A percentile compares a stretch with the other conserved stretches of the same genome.
phyloP scores from a whole-genome alignment of 495 filamentous ascomycete genomes.

The Hyaloscypha hepaticicola region DNA sequence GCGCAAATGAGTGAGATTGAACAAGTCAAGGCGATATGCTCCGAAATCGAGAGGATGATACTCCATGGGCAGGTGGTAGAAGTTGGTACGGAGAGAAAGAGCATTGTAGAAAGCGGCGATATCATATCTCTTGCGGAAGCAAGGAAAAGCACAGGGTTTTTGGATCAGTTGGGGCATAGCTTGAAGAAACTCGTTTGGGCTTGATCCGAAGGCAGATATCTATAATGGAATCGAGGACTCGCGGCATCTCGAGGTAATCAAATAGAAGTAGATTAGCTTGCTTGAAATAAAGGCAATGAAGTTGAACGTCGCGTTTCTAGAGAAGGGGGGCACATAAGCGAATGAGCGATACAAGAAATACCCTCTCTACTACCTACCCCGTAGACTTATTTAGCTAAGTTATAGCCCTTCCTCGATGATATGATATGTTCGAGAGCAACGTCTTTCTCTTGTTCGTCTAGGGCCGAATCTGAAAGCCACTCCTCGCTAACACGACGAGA shows the following conservation, averaged over 20 bases:
- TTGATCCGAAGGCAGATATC: conserved; percentile 35
- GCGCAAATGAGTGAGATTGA: conserved; percentile 61
- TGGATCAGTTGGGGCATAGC: conserved; percentile 83
- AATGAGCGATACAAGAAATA: too few relatives aligned
- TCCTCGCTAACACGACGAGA: too few relatives aligned
- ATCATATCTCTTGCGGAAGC: conserved; percentile 83
- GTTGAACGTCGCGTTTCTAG: too few relatives aligned
- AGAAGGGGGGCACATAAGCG: too few relatives aligned
- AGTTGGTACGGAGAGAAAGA: conserved; percentile 35
- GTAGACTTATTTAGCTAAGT: too few relatives aligned
- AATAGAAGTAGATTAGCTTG: neutral
- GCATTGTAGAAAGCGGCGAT: conserved; percentile 65
- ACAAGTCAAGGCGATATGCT: conserved; percentile 68
- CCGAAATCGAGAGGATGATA: conserved; percentile 41
- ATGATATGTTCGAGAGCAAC: too few relatives aligned
- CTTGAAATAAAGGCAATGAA: neutral
- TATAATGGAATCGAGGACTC: neutral
- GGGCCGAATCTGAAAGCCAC: too few relatives aligned
- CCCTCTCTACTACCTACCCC: too few relatives aligned
- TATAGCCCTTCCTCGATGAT: too few relatives aligned
- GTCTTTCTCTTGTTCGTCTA: too few relatives aligned
- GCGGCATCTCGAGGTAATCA: neutral
- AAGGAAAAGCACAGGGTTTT: conserved; percentile 78
- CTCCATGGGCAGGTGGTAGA: conserved; percentile 28
- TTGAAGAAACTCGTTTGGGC: conserved; percentile 94